phyloP scores from a whole-genome alignment of 768 basidiomycete genomes.

The Mycena olivaceomarginata region DNA sequence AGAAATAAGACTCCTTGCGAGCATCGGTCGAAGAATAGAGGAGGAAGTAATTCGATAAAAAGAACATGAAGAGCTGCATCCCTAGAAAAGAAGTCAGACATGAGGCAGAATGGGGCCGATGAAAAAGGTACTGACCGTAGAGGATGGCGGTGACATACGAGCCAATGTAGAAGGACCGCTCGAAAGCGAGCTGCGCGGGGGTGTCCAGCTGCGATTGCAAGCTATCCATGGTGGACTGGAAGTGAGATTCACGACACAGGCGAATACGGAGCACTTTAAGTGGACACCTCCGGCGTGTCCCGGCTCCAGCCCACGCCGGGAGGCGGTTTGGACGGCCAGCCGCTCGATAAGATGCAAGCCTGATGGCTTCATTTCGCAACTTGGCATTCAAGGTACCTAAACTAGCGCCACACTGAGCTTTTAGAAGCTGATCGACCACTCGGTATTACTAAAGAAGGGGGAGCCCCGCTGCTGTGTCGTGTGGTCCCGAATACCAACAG shows the following conservation, averaged over 20 bases:
- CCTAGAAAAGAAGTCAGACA: conserved; percentile 40
- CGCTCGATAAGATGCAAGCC: conserved; percentile 18
- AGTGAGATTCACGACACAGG: conserved; percentile 8
- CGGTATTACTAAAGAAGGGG: conserved; percentile 3
- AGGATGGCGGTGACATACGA: conserved; percentile 51
- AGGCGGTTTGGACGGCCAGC: conserved; percentile 26
- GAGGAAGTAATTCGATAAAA: conserved; percentile 46
- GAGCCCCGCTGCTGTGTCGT: not conserved
- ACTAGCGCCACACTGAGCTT: conserved; percentile 35
- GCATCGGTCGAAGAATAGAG: conserved; percentile 37
- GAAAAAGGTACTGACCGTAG: conserved; percentile 44
- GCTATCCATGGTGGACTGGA: conserved; percentile 34
- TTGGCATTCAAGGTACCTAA: conserved; percentile 35
- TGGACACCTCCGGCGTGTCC: conserved; percentile 15
- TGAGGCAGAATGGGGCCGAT: conserved; percentile 12
- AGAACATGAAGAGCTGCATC: conserved; percentile 49
- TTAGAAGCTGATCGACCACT: conserved; percentile 22
- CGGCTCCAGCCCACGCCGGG: conserved; percentile 27
- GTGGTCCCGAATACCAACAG: not conserved
- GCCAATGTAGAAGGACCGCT: conserved; percentile 50
- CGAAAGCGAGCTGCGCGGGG: conserved; percentile 37
- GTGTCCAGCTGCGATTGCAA: conserved; percentile 35
- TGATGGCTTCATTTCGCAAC: conserved; percentile 33
- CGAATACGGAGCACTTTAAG: conserved; percentile 42
- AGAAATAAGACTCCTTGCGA: conserved; percentile 45